Percentiles rank a stretch among this genome's conserved stretches.
Evolutionary conservation across 768 basidiomycete genomes (phyloP).

Genomic region (Serendipita sp.): DNA sequence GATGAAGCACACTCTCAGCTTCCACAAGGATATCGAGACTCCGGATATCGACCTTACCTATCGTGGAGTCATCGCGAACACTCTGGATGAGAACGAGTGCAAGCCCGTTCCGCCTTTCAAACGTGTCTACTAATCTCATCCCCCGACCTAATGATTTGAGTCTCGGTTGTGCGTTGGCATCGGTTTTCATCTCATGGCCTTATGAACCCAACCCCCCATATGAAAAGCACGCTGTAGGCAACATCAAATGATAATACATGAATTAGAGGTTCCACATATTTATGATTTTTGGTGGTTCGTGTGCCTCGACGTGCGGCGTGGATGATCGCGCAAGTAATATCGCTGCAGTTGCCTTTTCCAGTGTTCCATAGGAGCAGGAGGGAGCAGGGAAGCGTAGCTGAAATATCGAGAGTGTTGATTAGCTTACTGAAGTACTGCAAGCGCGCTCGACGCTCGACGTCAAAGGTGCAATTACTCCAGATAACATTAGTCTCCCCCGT

Average conservation of each 20-base stretch:
- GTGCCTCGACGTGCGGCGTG: too few species aligned
- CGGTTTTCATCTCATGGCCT: neutral
- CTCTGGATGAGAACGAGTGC: conserved; percentile 93
- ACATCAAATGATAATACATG: neutral
- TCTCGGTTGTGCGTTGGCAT: neutral
- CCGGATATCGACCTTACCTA: conserved; percentile 85
- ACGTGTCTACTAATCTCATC: conserved; percentile 54
- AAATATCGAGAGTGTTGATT: too few species aligned
- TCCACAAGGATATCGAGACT: conserved; percentile 58
- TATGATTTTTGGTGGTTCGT: too few species aligned
- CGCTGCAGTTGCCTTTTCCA: too few species aligned
- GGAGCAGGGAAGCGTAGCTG: too few species aligned
- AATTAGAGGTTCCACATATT: too few species aligned
- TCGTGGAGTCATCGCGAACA: conserved; percentile 67
- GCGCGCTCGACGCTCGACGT: too few species aligned
- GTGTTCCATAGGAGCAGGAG: too few species aligned
- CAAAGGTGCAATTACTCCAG: too few species aligned
- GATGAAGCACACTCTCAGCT: conserved; percentile 86
- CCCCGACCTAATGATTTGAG: neutral
- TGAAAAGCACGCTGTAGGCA: neutral
- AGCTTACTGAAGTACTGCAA: too few species aligned
- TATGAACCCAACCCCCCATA: neutral
- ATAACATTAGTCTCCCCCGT: too few species aligned
- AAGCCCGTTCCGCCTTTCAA: conserved; percentile 96
- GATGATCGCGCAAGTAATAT: too few species aligned